Evolutionary conservation across 2,329 filamentous ascomycete genomes (phyloP), one percentile per base, ranked within the genome.

Genomic region (Claviceps humidiphila): DNA sequence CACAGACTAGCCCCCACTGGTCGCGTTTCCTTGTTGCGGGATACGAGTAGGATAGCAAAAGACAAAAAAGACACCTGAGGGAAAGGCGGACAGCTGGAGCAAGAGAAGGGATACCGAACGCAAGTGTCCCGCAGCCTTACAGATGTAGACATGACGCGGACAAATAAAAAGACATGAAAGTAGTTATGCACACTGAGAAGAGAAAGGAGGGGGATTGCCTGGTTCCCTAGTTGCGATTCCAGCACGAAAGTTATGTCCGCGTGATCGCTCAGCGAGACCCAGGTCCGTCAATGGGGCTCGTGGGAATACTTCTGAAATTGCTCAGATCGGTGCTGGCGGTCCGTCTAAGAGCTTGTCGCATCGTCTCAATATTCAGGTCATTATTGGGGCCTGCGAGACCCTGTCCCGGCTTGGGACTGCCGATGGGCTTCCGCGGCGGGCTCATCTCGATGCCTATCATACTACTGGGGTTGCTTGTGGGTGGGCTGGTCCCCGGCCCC

Each of bases 291-390:
- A 79, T 69, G 1, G 81, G 81, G 60, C 80, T 84, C 38, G 74
- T 68, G 3, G 80, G 78, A 50, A 73, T 69, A 66, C 80, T 83
- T 55, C 76, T 71, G 47, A 74, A 64, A 47, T 68, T 71, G 58
- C 74, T 73, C 53, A 96, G 70, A 64, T 96, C 91, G 17, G 85
- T 81, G 67, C 89, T 95, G 45, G 83, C 87, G 14, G 89, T 95
- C 66, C 87, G 84, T 63, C 87, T 77, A 62, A 96, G 72, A 16
- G 89, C 90, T 68, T 96, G 89, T 50, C 84, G 78, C 90, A 96
- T 95, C 4, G 90, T 96, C 73, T 96, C 89, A 58, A 96, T 86
- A 54, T 86, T 89, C 54, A 96, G 72, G 56, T 95, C 90, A 55
- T 73, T 72, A 55, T 73, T 72, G 48, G 74, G 66, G 38, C 61